Base-by-base conservation (phyloP, 2,329 filamentous ascomycete genomes). In the Sclerotinia trifoliorum region DNA sequence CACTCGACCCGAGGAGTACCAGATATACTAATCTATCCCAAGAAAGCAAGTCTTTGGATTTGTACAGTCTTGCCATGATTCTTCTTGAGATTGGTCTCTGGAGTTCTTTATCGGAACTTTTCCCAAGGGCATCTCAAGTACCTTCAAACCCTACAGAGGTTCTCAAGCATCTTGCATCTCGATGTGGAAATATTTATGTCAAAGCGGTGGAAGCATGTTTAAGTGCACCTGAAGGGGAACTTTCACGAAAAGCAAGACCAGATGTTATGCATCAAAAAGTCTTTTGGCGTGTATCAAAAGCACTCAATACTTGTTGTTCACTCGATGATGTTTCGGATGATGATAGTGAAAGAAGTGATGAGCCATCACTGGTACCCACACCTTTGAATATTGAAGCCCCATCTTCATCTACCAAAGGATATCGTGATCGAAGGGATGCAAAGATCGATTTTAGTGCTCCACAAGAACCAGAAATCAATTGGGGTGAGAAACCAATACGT, bases 1-100 rank as follows among this genome's bases (percentile, higher is more conserved):
- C 89, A 0, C 81, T 90, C 3, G 86, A 89, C 73, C 85, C 86
- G 5, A 80, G 83, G 17, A 83, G 81, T 4, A 83, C 82, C 0
- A 76, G 80, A 5, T 78, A 82, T 29, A 85, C 85, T 0, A 82
- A 83, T 0, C 75, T 86, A 13, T 83, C 82, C 6, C 80, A 83
- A 1, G 85, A 88, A 66, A 84, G 84, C 52, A 85, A 86, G 51
- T 83, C 86, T 0, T 80, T 87, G 44, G 91, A 94, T 70, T 80
- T 94, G 2, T 93, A 93, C 76, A 88, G 90, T 8, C 81, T 94
- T 1, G 90, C 90, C 24, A 85, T 93, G 80, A 80, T 93, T 5
- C 82, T 94, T 0, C 81, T 93, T 3, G 91, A 91, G 8, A 87
- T 94, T 65, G 91, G 91, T 8, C 79, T 94, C 11, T 94, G 91